Base-by-base conservation (phyloP, 495 filamentous ascomycete species). In the Penicillium crystallinum region DNA sequence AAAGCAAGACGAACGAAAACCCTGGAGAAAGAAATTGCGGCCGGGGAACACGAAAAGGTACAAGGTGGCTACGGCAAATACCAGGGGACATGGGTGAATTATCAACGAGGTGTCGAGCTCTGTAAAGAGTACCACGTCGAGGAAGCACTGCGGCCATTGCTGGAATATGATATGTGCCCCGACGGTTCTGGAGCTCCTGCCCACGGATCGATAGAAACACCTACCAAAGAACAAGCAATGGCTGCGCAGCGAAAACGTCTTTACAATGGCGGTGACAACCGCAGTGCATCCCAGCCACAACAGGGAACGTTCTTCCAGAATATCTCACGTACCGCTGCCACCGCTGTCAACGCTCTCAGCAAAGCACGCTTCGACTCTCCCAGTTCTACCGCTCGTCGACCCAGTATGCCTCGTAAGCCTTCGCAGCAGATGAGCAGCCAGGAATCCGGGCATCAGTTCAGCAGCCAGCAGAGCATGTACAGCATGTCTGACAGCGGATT, bases 221-320 rank as follows among this genome's bases (percentile, higher is more conserved):
- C 93, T 0, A 98, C 93, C n/a, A 98, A 98, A 67, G 93, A 98
- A 70, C 93, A 98, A 69, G 93, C 93, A 46, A 95, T 97, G 93
- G 95, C 93, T 23, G 95, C 95, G 12, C 90, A 96, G 65, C 77
- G 93, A 51, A 97, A 98, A 64, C 81, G 91, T 50, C 89, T 97
- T 61, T 95, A 88, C 58, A 83, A 83, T 18, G 80, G 79, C 36
- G 75, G 83, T 18, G 85, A 95, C 27, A 84, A 73, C 40, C 83
- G 88, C 35, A 67, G 72, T 17, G 80, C 82, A 56, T 84, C 82
- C 30, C 75, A 86, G 49, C 77, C 82, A 12, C 70, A 80, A 9
- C 80, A 82, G 54, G 90, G 88, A 9, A 96, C 95, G 0, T 93
- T 96, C 60, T 97, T 98, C 72, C 88, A 91, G 59, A 96, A 93